These are phyloP conservation scores for Emericellopsis cladophorae DNA, from an alignment of 2,329 filamentous ascomycete genomes.

Conservation along the genomic window DNA sequence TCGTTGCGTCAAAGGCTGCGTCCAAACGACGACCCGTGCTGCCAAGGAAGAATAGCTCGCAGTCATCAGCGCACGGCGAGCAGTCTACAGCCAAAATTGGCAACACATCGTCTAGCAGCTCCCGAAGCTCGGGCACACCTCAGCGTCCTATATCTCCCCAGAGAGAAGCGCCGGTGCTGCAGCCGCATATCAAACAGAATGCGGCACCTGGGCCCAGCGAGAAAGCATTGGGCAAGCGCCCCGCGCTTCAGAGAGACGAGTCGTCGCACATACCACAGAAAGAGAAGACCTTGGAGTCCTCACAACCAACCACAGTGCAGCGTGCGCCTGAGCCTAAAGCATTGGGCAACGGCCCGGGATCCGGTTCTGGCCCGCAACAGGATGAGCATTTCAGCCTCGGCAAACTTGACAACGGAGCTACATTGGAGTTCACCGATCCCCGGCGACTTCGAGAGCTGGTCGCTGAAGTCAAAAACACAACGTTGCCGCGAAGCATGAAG, in stretches of 20 bases:
- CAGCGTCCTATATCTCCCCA: slow-evolving; percentile 11
- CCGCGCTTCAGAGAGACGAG: slow-evolving; percentile 8
- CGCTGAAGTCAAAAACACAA: too few species aligned
- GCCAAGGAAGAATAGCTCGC: slow-evolving; percentile 33
- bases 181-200: neutral
- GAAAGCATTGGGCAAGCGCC: slow-evolving; percentile 37
- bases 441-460: too few species aligned
- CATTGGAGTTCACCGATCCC: too few species aligned
- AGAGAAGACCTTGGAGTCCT: too few species aligned
- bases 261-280: too few species aligned
- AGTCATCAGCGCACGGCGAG: slow-evolving; percentile 18
- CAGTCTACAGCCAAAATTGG: slow-evolving; percentile 15
- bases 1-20: slow-evolving; percentile 28
- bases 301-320: too few species aligned
- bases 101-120: slow-evolving; percentile 15
- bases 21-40: slow-evolving; percentile 33
- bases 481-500: too few species aligned
- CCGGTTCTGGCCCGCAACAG: too few species aligned
- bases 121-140: slow-evolving; percentile 9
- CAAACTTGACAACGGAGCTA: too few species aligned
- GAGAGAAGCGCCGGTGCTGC: neutral
- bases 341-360: neutral
- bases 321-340: too few species aligned
- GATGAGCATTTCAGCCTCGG: too few species aligned
- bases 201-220: slow-evolving; percentile 16